These are phyloP conservation scores for Croton setiger DNA, from an alignment of 441 rosid genomes.

Conservation along the genomic window DNA sequence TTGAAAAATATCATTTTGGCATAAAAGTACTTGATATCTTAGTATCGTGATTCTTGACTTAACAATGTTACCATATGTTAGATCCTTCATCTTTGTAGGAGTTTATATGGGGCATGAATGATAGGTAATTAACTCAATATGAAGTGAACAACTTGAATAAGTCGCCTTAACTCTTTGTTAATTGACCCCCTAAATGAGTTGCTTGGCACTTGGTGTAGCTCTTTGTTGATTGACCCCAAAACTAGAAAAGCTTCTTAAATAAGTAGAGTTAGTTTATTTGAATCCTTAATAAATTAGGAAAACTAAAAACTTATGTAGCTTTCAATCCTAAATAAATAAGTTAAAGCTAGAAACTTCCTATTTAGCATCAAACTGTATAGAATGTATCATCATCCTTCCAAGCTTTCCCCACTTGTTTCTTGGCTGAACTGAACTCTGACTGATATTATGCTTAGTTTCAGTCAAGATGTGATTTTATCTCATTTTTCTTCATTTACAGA, in stretches of 20 bases:
- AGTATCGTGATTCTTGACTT: neutral
- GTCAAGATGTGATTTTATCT: neutral
- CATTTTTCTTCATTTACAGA: slow-evolving; percentile 28
- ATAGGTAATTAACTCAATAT: neutral
- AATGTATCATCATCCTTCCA: neutral
- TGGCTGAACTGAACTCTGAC: neutral
- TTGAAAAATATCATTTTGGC: neutral
- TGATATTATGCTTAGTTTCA: neutral
- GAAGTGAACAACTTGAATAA: neutral
- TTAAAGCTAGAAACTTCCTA: too few relatives aligned
- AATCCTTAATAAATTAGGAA: too few relatives aligned
- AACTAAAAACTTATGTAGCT: too few relatives aligned
- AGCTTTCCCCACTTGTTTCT: neutral
- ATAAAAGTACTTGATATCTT: neutral
- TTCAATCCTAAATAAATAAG: too few relatives aligned
- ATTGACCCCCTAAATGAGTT: neutral
- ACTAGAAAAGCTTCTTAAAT: too few relatives aligned
- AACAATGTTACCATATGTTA: neutral
- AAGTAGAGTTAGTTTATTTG: too few relatives aligned
- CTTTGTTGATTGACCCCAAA: too few relatives aligned
- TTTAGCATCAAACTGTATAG: neutral
- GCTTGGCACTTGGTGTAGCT: neutral
- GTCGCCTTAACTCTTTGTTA: neutral
- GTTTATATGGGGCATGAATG: neutral
- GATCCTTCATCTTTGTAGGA: neutral